A percentile compares a stretch with the other conserved stretches of the same genome.
Evolutionary conservation across 2,329 filamentous ascomycete species (phyloP).

Genomic region (Trichoderma endophyticum): DNA sequence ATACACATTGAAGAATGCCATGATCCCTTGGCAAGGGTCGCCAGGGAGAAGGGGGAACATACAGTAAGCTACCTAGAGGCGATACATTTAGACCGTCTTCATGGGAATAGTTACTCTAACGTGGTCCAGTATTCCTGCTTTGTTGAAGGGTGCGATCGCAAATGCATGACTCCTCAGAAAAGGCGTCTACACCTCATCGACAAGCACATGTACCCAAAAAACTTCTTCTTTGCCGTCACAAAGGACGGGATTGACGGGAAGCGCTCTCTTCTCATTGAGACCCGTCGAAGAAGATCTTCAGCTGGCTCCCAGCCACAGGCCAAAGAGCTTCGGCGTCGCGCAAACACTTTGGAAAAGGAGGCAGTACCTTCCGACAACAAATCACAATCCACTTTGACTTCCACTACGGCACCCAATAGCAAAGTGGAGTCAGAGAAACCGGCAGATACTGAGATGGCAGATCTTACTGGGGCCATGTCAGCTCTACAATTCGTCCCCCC

Average conservation of each 20-base stretch:
- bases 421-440: constrained; percentile 22
- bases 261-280: constrained; percentile 70
- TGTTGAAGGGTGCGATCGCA: constrained; percentile 79
- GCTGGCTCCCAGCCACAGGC: constrained; percentile 37
- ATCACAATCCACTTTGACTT: constrained; percentile 19
- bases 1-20: constrained; percentile 91
- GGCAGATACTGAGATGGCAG: constrained; percentile 56
- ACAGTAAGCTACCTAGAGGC: constrained; percentile 56
- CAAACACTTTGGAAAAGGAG: constrained; percentile 32
- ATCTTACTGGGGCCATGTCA: constrained; percentile 66
- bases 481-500: constrained; percentile 67
- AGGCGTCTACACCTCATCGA: constrained; percentile 85
- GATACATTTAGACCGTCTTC: background rate
- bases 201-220: constrained; percentile 87
- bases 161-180: constrained; percentile 80
- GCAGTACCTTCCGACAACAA: constrained; percentile 18
- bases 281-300: constrained; percentile 47
- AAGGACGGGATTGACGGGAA: constrained; percentile 86
- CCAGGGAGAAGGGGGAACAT: constrained; percentile 76
- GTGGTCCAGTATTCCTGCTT: constrained; percentile 74
- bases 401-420: background rate
- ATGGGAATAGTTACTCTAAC: constrained; percentile 20
- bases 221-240: constrained; percentile 84
- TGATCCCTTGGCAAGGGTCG: constrained; percentile 71
- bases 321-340: constrained; percentile 34